Conservation (phyloP, 2,329 filamentous ascomycete species). For the Emmonsiellopsis sp. region DNA sequence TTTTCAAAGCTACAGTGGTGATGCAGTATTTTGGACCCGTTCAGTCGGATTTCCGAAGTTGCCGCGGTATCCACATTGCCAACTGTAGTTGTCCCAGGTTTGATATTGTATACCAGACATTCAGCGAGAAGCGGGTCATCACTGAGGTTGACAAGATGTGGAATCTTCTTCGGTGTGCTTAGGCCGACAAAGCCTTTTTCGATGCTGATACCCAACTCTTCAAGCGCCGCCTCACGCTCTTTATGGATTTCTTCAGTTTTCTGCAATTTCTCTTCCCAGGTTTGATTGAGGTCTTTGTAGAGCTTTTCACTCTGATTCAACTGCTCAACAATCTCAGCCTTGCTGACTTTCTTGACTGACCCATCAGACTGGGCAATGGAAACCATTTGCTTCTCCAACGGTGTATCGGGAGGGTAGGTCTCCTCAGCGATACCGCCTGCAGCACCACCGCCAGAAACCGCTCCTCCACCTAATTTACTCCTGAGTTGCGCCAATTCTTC, state of each 20-base stretch:
- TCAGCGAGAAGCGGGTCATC: slow-evolving; percentile 88
- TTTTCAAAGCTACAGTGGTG: slow-evolving; percentile 96
- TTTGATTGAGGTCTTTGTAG: slow-evolving; percentile 91
- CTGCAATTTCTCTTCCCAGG: slow-evolving; percentile 91
- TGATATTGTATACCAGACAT: slow-evolving; percentile 95
- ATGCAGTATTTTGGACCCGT: slow-evolving; percentile 83
- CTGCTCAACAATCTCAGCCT: slow-evolving; percentile 96
- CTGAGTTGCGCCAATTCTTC: slow-evolving; percentile 82
- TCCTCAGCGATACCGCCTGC: slow-evolving; percentile 54
- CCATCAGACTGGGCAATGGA: slow-evolving; percentile 84
- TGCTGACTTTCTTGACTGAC: slow-evolving; percentile 86
- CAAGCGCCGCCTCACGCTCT: slow-evolving; percentile 85
- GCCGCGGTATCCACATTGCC: slow-evolving; percentile 84
- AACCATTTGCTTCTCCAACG: slow-evolving; percentile 90
- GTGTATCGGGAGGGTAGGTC: slow-evolving; percentile 84
- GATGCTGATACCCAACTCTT: slow-evolving; percentile 96
- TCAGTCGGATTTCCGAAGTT: slow-evolving; percentile 81
- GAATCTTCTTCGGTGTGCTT: slow-evolving; percentile 97
- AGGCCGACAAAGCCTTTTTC: slow-evolving; percentile 96
- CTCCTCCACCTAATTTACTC: slow-evolving; percentile 66
- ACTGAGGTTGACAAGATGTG: slow-evolving; percentile 96
- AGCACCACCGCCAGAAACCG: slow-evolving; percentile 37
- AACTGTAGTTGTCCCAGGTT: slow-evolving; percentile 87
- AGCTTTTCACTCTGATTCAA: slow-evolving; percentile 94
- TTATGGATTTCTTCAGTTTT: slow-evolving; percentile 98